Percentiles rank a stretch among this genome's conserved stretches.
Conservation (phyloP, 257 asterid genomes). For the Agastache rugosa region DNA sequence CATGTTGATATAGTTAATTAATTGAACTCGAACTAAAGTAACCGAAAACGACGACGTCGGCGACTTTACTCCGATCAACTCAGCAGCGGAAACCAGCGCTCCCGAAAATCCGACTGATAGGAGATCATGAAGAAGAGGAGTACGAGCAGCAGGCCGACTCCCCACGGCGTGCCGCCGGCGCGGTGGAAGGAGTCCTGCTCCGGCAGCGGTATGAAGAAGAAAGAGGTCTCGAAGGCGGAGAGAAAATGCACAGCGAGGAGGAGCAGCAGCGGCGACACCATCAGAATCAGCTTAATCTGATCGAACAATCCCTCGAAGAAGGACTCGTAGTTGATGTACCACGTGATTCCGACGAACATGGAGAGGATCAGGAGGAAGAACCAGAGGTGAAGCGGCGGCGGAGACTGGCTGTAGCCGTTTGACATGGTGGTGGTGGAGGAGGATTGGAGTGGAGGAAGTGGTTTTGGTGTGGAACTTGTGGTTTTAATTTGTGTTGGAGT, state of each 20-base stretch:
- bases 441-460: background rate
- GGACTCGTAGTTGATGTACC: slow-evolving; percentile 80
- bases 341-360: slow-evolving; percentile 68
- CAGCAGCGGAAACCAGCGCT: slow-evolving; percentile 82
- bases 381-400: slow-evolving; percentile 67
- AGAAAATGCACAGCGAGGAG: slow-evolving; percentile 66
- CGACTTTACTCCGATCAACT: slow-evolving; percentile 31
- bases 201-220: slow-evolving; percentile 56
- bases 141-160: slow-evolving; percentile 73
- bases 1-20: background rate
- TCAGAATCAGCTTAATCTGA: slow-evolving; percentile 61
- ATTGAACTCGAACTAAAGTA: background rate
- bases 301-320: slow-evolving; percentile 72
- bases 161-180: slow-evolving; percentile 92
- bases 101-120: slow-evolving; percentile 77
- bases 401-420: slow-evolving; percentile 47
- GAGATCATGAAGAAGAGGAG: slow-evolving; percentile 85
- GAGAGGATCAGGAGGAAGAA: slow-evolving; percentile 69
- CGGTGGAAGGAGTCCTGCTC: slow-evolving; percentile 67
- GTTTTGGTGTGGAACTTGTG: slow-evolving; percentile 8
- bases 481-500: slow-evolving; percentile 13
- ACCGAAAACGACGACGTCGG: background rate
- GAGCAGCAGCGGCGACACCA: slow-evolving; percentile 75
- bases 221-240: slow-evolving; percentile 49
- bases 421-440: slow-evolving; percentile 42